Evolutionary conservation across 2,329 filamentous ascomycete genomes (phyloP).

Genomic region (Arachnopeziza araneosa): DNA sequence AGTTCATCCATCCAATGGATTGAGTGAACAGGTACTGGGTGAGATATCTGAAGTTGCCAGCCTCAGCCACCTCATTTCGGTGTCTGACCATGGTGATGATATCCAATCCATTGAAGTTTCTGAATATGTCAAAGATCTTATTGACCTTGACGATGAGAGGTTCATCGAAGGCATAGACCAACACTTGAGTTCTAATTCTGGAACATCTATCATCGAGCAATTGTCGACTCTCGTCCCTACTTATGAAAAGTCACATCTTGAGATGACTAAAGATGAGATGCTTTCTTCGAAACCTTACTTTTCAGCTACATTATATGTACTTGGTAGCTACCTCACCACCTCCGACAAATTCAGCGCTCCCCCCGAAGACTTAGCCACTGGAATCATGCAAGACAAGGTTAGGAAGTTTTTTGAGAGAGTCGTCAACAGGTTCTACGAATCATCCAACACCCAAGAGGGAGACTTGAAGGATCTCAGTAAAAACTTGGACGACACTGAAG

Average conservation of each 20-base stretch:
- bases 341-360: neutral
- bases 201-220: neutral
- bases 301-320: neutral
- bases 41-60: conserved; percentile 5
- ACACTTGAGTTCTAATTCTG: neutral
- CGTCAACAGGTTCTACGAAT: neutral
- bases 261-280: neutral
- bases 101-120: neutral
- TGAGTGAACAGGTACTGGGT: conserved; percentile 9
- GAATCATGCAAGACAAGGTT: neutral
- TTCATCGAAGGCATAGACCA: neutral
- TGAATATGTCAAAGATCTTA: conserved; percentile 4
- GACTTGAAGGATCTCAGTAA: neutral
- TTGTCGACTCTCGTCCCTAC: neutral
- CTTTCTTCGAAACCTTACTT: neutral
- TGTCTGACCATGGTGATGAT: conserved; percentile 6
- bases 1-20: neutral
- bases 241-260: neutral
- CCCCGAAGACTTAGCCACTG: neutral
- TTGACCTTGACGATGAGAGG: conserved; percentile 2
- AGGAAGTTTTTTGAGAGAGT: neutral
- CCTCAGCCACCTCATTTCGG: conserved; percentile 5
- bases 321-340: neutral
- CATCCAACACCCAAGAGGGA: neutral
- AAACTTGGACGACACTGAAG: neutral